A percentile compares a stretch with the other conserved stretches of the same genome.
phyloP scores from a whole-genome alignment of 331 rosid species.

The Malus hybrid region DNA sequence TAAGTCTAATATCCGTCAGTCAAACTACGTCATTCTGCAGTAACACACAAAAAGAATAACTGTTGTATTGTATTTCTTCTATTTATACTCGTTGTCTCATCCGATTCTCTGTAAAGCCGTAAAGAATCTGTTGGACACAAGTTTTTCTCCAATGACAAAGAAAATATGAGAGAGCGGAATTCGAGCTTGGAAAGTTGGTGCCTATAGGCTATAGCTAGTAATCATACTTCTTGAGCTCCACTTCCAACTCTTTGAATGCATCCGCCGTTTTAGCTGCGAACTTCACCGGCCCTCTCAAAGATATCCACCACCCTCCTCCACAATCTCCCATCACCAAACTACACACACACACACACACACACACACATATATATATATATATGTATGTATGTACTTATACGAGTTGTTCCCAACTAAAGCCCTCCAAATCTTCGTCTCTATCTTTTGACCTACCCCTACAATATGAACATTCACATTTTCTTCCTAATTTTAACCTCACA shows the following conservation, averaged over 20 bases:
- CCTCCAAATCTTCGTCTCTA: slow-evolving; percentile 9
- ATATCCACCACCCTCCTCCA: not conserved
- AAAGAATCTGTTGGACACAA: not conserved
- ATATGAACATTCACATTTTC: not conserved
- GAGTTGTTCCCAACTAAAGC: slow-evolving; percentile 8
- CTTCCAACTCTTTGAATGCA: slow-evolving; percentile 13
- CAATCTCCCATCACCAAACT: not conserved
- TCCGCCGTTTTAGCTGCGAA: not conserved
- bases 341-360: no score
- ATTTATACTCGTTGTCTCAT: not conserved
- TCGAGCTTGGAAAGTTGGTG: not conserved
- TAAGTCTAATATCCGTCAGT: fast-evolving
- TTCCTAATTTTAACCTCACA: slow-evolving; percentile 6
- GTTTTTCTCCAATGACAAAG: not conserved
- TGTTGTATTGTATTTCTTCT: no score
- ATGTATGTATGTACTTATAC: no score
- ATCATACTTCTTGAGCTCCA: slow-evolving; percentile 29
- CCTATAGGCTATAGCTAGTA: not conserved
- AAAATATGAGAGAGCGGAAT: not conserved
- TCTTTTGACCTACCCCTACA: not conserved
- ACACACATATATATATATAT: no score
- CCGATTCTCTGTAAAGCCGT: not conserved
- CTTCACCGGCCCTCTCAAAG: slow-evolving; percentile 15
- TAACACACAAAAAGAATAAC: not conserved
- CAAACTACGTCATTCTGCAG: not conserved